Evolutionary conservation across 148 eudicot species (phyloP), one percentile per base, ranked within the genome.

Genomic region (Euryodendron excelsum): DNA sequence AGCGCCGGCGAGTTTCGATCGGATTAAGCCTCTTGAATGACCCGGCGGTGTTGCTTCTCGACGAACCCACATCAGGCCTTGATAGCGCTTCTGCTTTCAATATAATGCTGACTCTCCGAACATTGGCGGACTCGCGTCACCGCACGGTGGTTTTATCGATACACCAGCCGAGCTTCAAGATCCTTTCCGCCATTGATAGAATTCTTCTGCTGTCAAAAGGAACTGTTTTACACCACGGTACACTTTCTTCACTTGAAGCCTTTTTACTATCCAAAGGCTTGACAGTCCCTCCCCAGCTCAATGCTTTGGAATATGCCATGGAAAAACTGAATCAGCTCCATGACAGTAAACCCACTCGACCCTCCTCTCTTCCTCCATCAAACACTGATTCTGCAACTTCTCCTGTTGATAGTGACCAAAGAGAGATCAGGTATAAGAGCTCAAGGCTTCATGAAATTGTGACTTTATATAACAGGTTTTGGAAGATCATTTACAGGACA

Each of bases 51-150:
- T 76, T 95, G 0, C 84, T 93, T 21, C 93, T 95, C 0, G 99
- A 95, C 37, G 99, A 95, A 44, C 99, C 99, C 39, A 95, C 97
- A 0, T 93, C 99, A 3, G 99, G 99, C 20, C 90, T 95, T 4
- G 99, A 95, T 13, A 89, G 92, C 27, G 80, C 81, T 17, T 93
- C 97, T 0, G 99, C 99, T 0, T 88, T 83, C 73, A 90, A 85
- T 3, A 89, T 91, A 11, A 87, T 93, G 86, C 91, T 89, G 67
- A 93, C 91, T 34, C 84, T 95, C 0, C 84, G 88, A 79, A 75
- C 87, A 0, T 85, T 89, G 7, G 84, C 97, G 0, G 74, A 70
- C 36, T 79, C 88, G 2, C 85, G 86, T 17, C 84, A 80, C 56
- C 81, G 98, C 7, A 93, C 98, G 0, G 82, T 96, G 25, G 81